Evolutionary conservation across 805 yeast genomes (phyloP), one percentile per base, ranked within the genome.

Genomic region (Jamesozyma gamospora): DNA sequence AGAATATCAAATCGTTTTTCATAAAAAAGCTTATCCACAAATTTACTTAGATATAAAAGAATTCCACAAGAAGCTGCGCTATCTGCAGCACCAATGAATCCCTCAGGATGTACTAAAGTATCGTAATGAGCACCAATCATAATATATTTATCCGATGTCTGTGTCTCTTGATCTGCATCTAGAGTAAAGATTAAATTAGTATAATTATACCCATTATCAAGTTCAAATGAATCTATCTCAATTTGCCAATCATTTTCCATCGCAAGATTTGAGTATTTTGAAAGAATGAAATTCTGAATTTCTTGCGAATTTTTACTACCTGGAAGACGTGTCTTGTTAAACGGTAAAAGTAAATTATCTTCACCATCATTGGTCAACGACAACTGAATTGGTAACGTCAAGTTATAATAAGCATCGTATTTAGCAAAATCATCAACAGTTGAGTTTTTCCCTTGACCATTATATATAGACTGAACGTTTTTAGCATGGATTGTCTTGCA

Each of bases 41-140:
- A 52, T 34, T 59, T 52, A 5, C 77, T 70, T 2, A 70, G 47
- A 44, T 70, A 71, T 43, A 75, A 44, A 30, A 75, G 47, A 16
- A 76, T 56, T 0, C 74, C 75, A 51, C 79, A 74, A 1, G 81
- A 72, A 1, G 69, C 74, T 3, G 78, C 79, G 40, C 77, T 70
- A 49, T 76, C 82, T 24, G 65, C 71, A 1, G 79, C 82, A 6
- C 82, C 82, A 26, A 74, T 56, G 41, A 76, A 75, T 5, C 78
- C 79, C n/a, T 56, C 59, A 2, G 79, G 78, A 7, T 52, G 51
- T 9, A 58, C 39, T 12, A 58, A 40, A 1, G 77, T 65, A 49
- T 75, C 82, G 46, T 73, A 75, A 46, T 75, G 82, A 0, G 77
- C 81, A 4, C 72, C 71, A 3, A 75, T 45, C 5, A 67, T 58